Base-by-base conservation (phyloP, 2,329 filamentous ascomycete species). In the Didymosphaeria variabile region DNA sequence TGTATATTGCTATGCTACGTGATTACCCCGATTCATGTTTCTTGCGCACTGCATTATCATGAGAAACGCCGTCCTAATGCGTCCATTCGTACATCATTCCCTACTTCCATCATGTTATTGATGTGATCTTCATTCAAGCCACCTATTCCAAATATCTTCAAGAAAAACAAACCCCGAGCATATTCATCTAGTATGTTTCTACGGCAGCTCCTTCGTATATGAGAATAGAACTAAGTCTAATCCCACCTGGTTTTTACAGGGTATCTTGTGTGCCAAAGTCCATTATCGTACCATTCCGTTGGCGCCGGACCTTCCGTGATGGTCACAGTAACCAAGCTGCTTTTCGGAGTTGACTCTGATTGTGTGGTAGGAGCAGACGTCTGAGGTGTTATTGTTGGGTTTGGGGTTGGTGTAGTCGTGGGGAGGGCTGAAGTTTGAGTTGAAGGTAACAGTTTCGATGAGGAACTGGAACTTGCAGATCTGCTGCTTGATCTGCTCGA, bases 221-320 rank as follows among this genome's bases (percentile, higher is more conserved):
- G 42, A 45, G 19, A 23, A 23, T 19, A 23, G 19, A 8, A 38
- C 51, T 29, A 12, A 42, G 26, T 3, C 7, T n/a, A 59, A 12
- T 54, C 32, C 57, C 45, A 17, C 52, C 40, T 38, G 9, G 71
- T 74, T 63, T 79, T 79, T 61, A 80, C 63, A 0, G 70, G 67
- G 62, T 82, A 82, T 23, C 61, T 70, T 6, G 80, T 82, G 61
- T 82, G 79, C 80, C 80, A 82, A 67, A 79, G 65, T n/a, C 80
- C 80, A 55, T 80, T 68, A 59, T 82, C 80, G 59, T 82, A 82
- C 70, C 79, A 82, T 36, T 74, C 66, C 2, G 75, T 77, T 9
- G 77, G 69, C 9, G 59, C 68, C 8, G 65, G 62, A 10, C 66
- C 60, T 26, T 67, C 62, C 2, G 75, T 71, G 15, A 75, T 63